Evolutionary conservation across 139 green algal species (phyloP).

Genomic region (Haematococcus lacustris): DNA sequence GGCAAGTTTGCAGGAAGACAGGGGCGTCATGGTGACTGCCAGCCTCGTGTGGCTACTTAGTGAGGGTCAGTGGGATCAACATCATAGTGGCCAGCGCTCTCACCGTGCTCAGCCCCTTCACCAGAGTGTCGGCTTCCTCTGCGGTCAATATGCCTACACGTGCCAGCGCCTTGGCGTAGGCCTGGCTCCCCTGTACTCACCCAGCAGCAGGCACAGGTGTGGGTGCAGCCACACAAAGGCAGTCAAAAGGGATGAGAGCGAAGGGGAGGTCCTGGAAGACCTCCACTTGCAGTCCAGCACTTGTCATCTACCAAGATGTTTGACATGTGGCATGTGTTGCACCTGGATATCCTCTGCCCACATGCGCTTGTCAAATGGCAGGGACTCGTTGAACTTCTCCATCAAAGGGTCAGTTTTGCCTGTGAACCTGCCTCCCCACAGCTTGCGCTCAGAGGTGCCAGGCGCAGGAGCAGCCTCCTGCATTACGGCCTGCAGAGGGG

Average conservation of each 20-base stretch:
- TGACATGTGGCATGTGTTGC: too few relatives aligned
- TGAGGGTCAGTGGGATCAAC: too few relatives aligned
- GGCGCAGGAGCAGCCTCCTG: slow-evolving; percentile 5
- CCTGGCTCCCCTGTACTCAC: slow-evolving; percentile 73
- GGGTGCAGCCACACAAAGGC: background rate
- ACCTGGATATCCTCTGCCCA: slow-evolving; percentile 87
- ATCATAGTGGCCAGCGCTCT: slow-evolving; percentile 4
- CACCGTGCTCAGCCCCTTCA: slow-evolving; percentile 71
- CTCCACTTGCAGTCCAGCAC: too few relatives aligned
- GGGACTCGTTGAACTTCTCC: slow-evolving; percentile 94
- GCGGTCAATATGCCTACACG: slow-evolving; percentile 81
- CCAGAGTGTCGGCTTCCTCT: slow-evolving; percentile 67
- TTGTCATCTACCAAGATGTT: too few relatives aligned
- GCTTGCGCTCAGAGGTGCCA: slow-evolving; percentile 57
- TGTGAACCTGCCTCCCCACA: slow-evolving; percentile 94
- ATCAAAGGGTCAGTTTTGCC: slow-evolving; percentile 87
- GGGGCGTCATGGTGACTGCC: too few relatives aligned
- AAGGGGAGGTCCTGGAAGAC: too few relatives aligned
- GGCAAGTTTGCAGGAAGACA: too few relatives aligned
- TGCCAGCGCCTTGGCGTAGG: slow-evolving; percentile 82
- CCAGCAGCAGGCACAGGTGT: background rate
- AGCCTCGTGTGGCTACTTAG: too few relatives aligned
- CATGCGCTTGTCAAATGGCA: slow-evolving; percentile 90
- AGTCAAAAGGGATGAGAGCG: too few relatives aligned
- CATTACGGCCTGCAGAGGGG: slow-evolving; percentile 1